Conservation (phyloP, 2,329 filamentous ascomycete species). For the Fusarium xyrophilum region DNA sequence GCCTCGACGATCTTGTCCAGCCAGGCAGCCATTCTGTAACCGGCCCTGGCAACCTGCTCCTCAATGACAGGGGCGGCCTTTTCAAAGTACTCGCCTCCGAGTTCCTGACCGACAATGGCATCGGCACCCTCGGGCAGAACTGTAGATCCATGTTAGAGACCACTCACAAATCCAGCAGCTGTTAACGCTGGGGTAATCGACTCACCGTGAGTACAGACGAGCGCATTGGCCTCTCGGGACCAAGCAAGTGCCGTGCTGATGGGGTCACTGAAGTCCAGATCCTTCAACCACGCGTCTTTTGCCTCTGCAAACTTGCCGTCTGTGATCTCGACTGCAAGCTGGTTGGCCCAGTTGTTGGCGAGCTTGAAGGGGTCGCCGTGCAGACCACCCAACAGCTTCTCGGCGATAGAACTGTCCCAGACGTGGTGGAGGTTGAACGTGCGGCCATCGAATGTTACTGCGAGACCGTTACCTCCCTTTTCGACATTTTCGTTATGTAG, state of each 20-base stretch:
- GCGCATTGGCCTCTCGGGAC: constrained; percentile 68
- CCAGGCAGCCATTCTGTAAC: constrained; percentile 72
- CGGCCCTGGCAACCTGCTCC: constrained; percentile 70
- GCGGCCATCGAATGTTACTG: constrained; percentile 65
- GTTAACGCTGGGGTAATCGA: constrained; percentile 15
- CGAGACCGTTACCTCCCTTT: constrained; percentile 72
- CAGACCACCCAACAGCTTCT: constrained; percentile 66
- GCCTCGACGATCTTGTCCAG: constrained; percentile 66
- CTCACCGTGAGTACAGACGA: constrained; percentile 68
- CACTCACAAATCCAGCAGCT: neutral
- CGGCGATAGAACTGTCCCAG: constrained; percentile 75
- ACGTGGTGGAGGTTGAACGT: constrained; percentile 73
- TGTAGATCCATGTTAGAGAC: constrained; percentile 40
- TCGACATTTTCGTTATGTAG: constrained; percentile 70
- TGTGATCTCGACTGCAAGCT: constrained; percentile 61
- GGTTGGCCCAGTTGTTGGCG: constrained; percentile 63
- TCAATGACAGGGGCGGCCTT: constrained; percentile 70
- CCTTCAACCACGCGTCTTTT: constrained; percentile 62
- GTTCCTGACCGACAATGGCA: constrained; percentile 65
- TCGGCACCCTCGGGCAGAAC: constrained; percentile 68
- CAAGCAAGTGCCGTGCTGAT: constrained; percentile 65
- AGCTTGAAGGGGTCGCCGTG: constrained; percentile 57
- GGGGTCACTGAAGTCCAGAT: constrained; percentile 62
- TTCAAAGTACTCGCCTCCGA: constrained; percentile 69
- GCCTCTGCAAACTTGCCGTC: constrained; percentile 61